Evolutionary conservation across 805 yeast species (phyloP), one percentile per base, ranked within the genome.

Genomic region (Metschnikowia cubensis): DNA sequence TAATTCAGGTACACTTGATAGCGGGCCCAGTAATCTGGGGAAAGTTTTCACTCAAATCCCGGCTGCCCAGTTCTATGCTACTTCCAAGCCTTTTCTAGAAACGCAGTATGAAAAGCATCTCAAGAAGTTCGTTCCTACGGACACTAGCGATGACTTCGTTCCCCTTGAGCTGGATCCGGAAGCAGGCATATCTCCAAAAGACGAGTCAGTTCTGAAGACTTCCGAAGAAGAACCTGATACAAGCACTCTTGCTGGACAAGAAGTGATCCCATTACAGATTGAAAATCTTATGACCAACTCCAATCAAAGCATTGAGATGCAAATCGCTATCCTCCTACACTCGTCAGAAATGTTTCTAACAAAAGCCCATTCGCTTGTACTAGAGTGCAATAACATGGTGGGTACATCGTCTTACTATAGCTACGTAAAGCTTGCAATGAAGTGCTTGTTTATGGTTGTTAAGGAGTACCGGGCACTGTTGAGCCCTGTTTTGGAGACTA

Each of bases 401-500:
- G 60, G 60, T 3, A 37, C 53, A 8, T 41, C 40, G 21, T 38
- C 45, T 4, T 57, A 57, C 39, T 57, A 38, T 47, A 45, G 48
- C 21, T 43, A 47, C 22, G 40, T 57, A 10, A 51, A 48, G 41
- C 47, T 49, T 25, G 60, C 57, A 10, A 34, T 57, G 44, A 55
- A 51, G 47, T 42, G 49, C 2, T 49, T 57, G 46, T 49, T 42
- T 34, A 46, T 50, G 37, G 51, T 75, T 29, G 62, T 68, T 3
- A 59, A 59, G 17, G 60, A 64, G 38, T 76, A 73, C 53, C 50
- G 57, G 11, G 49, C 51, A 1, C 17, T 43, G 2, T 50, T 80
- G 14, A 58, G 65, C 35, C 68, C 75, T 0, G 55, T 53, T 14
- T 45, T 63, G 17, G 73, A 71, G 47, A 68, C 70, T 49, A 45